Evolutionary conservation across 108 stramenopile species (phyloP).

Genomic region (Cyclotella baltica): DNA sequence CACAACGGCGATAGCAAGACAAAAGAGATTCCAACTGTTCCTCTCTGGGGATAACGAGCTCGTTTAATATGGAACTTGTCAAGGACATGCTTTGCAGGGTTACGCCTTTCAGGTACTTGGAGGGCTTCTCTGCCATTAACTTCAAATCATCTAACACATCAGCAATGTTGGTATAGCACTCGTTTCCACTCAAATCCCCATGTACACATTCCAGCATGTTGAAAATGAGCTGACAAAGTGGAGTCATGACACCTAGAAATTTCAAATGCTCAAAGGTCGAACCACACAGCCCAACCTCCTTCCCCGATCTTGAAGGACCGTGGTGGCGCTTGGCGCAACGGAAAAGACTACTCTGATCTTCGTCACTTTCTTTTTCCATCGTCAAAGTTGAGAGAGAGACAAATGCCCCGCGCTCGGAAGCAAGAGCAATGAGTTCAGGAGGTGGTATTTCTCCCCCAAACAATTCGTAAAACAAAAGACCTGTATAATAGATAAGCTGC

Average conservation of each 20-base stretch:
- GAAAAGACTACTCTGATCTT: background rate
- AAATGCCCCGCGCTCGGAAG: background rate
- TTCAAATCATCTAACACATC: constrained; percentile 32
- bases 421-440: background rate
- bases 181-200: constrained; percentile 21
- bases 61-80: constrained; percentile 6
- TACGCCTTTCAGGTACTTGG: background rate
- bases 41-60: constrained; percentile 19
- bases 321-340: background rate
- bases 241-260: background rate
- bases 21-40: constrained; percentile 7
- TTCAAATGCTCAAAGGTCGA: background rate
- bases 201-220: constrained; percentile 12
- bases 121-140: background rate
- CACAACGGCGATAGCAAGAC: background rate
- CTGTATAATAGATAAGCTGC: background rate
- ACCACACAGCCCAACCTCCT: background rate
- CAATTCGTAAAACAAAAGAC: constrained; percentile 21
- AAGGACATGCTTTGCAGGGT: background rate
- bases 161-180: constrained; percentile 14
- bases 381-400: background rate
- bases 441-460: constrained; percentile 25
- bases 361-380: background rate
- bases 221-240: constrained; percentile 20
- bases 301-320: background rate